These are phyloP conservation scores for Neoconidiobolus thromboides DNA, from an alignment of 371 early-diverging fungal genomes.

Conservation along the genomic window DNA sequence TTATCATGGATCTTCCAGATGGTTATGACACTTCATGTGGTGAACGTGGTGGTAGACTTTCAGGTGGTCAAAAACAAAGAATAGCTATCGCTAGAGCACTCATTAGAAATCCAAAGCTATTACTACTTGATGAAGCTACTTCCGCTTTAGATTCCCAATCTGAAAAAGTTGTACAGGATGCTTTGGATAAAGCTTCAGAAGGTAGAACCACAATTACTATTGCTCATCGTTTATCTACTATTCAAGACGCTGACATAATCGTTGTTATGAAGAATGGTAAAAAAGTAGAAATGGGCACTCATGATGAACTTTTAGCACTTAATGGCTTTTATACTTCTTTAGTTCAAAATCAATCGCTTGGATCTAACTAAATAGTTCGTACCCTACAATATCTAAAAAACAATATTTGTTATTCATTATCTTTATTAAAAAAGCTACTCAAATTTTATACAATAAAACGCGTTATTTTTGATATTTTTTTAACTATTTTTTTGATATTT, in stretches of 20 bases:
- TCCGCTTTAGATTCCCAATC: constrained; percentile 58
- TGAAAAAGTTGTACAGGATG: constrained; percentile 17
- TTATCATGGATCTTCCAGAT: constrained; percentile 45
- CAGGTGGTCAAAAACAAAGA: constrained; percentile 43
- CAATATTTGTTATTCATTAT: too few species aligned
- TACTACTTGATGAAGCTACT: constrained; percentile 80
- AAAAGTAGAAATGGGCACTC: constrained; percentile 35
- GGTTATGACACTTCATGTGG: constrained; percentile 67
- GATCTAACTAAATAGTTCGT: too few species aligned
- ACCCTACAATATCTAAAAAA: too few species aligned
- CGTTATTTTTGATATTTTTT: too few species aligned
- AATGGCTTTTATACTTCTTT: neutral
- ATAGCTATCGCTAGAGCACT: constrained; percentile 51
- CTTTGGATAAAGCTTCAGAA: constrained; percentile 29
- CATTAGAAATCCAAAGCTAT: constrained; percentile 41
- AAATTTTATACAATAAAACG: too few species aligned
- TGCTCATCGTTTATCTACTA: constrained; percentile 55
- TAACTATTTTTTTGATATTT: too few species aligned
- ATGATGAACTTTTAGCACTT: constrained; percentile 25
- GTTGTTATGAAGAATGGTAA: constrained; percentile 35
- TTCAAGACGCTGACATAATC: constrained; percentile 41
- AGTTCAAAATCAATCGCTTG: neutral
- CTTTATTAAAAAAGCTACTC: too few species aligned
- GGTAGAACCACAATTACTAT: constrained; percentile 44
- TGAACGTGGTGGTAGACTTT: constrained; percentile 57